phyloP scores from a whole-genome alignment of 2,329 filamentous ascomycete species.

The Epichloe scottii region DNA sequence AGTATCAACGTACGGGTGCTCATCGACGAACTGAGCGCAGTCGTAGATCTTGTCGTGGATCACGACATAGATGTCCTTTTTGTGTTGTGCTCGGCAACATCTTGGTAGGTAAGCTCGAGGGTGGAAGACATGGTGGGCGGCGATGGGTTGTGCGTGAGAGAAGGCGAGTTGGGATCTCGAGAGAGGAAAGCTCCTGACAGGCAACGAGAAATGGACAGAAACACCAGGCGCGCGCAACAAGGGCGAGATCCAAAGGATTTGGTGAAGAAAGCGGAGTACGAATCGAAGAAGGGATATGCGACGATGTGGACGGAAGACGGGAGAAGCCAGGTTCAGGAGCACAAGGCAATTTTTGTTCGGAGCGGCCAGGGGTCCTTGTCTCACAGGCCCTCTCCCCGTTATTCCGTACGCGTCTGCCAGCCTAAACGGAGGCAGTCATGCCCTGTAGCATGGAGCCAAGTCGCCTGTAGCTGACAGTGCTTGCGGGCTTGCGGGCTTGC shows the following conservation, averaged over 20 bases:
- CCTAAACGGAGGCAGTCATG: background rate
- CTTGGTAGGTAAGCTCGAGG: conserved; percentile 57
- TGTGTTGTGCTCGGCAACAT: conserved; percentile 79
- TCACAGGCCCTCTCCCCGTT: background rate
- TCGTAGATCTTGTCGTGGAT: conserved; percentile 98
- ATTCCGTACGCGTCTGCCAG: background rate
- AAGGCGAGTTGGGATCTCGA: no score
- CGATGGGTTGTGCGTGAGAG: background rate
- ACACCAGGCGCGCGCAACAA: background rate
- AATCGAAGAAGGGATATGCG: no score
- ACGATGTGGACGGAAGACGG: no score
- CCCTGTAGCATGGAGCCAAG: background rate
- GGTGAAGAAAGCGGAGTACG: background rate
- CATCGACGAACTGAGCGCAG: conserved; percentile 76
- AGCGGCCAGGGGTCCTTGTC: background rate
- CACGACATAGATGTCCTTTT: conserved; percentile 87
- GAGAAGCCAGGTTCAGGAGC: no score
- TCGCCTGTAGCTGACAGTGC: background rate
- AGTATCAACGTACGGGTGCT: conserved; percentile 64
- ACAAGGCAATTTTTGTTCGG: no score
- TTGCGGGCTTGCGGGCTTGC: background rate
- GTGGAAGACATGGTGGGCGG: conserved; percentile 15
- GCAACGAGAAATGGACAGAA: no score
- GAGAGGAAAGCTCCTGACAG: no score
- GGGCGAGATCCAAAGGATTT: background rate